Base-by-base conservation (phyloP, 23 red algal species). In the Cyanidium caldarium region DNA sequence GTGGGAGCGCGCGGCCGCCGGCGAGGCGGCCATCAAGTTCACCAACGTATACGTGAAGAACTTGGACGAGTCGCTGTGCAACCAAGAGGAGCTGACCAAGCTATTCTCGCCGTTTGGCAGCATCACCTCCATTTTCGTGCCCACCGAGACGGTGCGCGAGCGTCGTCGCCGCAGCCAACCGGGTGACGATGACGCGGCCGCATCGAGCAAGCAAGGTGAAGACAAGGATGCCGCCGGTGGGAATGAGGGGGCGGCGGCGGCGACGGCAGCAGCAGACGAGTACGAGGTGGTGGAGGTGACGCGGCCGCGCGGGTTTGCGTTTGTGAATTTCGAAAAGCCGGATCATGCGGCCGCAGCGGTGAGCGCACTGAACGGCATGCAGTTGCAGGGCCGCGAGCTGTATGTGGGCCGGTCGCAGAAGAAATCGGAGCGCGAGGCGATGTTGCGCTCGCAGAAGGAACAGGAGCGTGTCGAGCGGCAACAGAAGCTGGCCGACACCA, bases 1-100 rank as follows among this genome's bases (percentile, higher is more conserved):
- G 78, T 68, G 81, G 46, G 92, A 98, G 46, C 77, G 92, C 42
- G 92, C 88, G 45, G 92, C 85, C 2, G 68, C 76, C 38, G 92
- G 86, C 2, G 72, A 98, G 61, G 44, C 81, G 17, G 75, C 74
- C 72, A 85, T 70, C 68, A 81, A 72, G 37, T 98, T 98, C 68
- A 98, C 92, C 1, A 98, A 98, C 61, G 84, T 98, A 0, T 98
- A 84, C 45, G 69, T 89, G 19, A 98, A 98, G 68, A 89, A 98
- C 58, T 65, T 98, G 67, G 82, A 81, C 51, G 81, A 88, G 12
- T 78, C 78, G 17, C 42, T 69, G 40, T 88, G 84, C 57, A 43
- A 15, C 5, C 17, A 19, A 16, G 66, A 69, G 30, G 66, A 69
- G 42, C 7, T 69, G 12, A 69, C 66, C 7, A 69, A 69, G 23